phyloP scores from a whole-genome alignment of 805 yeast genomes.

The Zygoascus flipseniorum region DNA sequence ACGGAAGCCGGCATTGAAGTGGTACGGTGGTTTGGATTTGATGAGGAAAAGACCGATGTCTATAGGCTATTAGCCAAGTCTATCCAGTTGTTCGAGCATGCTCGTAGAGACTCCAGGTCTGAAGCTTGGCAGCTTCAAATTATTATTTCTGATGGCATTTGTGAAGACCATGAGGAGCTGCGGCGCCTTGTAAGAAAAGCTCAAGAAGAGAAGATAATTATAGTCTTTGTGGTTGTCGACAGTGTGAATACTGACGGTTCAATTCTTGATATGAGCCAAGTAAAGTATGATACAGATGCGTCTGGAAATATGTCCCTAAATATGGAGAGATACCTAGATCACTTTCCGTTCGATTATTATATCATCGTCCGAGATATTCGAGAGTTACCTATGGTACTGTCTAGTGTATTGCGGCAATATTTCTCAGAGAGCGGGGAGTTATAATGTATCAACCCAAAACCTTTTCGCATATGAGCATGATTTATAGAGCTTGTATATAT shows the following conservation, averaged over 20 bases:
- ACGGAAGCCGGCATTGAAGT: constrained; percentile 75
- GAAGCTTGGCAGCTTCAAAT: constrained; percentile 93
- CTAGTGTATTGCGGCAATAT: constrained; percentile 84
- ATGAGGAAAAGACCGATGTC: constrained; percentile 81
- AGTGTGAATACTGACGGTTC: constrained; percentile 76
- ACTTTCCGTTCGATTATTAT: constrained; percentile 95
- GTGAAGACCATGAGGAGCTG: constrained; percentile 85
- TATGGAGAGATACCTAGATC: constrained; percentile 78
- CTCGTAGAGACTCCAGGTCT: constrained; percentile 28
- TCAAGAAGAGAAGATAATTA: constrained; percentile 84
- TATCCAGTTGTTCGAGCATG: constrained; percentile 60
- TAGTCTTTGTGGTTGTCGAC: constrained; percentile 89
- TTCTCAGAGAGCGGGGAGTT: constrained; percentile 58
- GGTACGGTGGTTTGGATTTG: constrained; percentile 84
- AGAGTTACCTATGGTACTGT: constrained; percentile 86
- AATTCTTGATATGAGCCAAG: constrained; percentile 91
- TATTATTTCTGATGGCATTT: constrained; percentile 91
- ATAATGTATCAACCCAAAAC: not conserved
- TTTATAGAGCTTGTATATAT: not conserved
- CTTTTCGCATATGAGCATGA: not conserved
- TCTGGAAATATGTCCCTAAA: constrained; percentile 62
- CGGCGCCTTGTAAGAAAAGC: constrained; percentile 83
- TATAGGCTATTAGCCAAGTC: constrained; percentile 64
- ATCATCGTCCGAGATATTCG: constrained; percentile 84
- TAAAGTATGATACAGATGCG: constrained; percentile 50